Percentiles rank a stretch among this genome's conserved stretches.
These are phyloP conservation scores for Trypanosoma caninum DNA, from an alignment of 208 protist species.

Conservation along the genomic window DNA sequence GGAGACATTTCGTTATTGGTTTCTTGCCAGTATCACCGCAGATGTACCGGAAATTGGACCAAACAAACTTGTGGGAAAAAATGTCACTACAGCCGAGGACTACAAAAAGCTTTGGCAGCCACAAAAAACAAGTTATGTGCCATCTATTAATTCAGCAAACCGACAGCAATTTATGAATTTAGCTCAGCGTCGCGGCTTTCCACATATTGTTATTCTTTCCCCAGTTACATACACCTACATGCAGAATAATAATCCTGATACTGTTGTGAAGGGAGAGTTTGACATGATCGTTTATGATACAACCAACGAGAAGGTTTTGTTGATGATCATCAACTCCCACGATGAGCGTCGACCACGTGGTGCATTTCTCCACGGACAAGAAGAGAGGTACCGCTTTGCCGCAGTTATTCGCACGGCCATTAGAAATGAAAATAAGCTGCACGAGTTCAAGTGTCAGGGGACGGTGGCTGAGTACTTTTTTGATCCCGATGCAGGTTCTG, in stretches of 20 bases:
- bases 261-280: conserved; percentile 54
- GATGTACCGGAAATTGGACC: conserved; percentile 75
- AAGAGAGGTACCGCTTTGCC: conserved; percentile 81
- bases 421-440: conserved; percentile 74
- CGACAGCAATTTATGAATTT: conserved; percentile 62
- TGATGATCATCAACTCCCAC: conserved; percentile 70
- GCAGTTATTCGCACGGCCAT: conserved; percentile 76
- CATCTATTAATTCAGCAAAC: conserved; percentile 62
- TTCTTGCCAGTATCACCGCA: conserved; percentile 76
- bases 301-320: conserved; percentile 83
- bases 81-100: conserved; percentile 54
- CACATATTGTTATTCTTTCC: conserved; percentile 68
- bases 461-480: conserved; percentile 86
- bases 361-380: conserved; percentile 71
- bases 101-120: conserved; percentile 75
- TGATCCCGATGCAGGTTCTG: conserved; percentile 56
- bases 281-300: conserved; percentile 83
- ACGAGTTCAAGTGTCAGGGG: conserved; percentile 74
- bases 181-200: conserved; percentile 49
- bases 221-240: conserved; percentile 76
- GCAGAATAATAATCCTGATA: conserved; percentile 80
- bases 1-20: conserved; percentile 84
- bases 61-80: conserved; percentile 84
- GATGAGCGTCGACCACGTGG: conserved; percentile 66
- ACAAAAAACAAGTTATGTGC: conserved; percentile 71